Evolutionary conservation across 306 rosid species (phyloP), one percentile per base, ranked within the genome.

Genomic region (Castanospermum australe): DNA sequence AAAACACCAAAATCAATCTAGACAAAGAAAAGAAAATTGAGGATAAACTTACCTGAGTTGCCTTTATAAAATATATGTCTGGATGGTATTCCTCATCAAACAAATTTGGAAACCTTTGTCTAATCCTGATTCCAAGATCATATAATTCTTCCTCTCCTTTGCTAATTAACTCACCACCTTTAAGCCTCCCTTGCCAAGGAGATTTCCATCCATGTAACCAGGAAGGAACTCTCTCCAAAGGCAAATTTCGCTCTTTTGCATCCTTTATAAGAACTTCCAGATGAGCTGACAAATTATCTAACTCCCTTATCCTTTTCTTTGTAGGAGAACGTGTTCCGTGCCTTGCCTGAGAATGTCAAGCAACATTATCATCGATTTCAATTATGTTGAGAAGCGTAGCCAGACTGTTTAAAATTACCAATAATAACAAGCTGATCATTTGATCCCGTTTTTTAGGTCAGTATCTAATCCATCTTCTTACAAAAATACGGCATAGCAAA

Each of bases 301-400:
- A 57, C 79, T 91, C 92, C 76, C 45, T 85, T 35, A 89, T 88
- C 80, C 97, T 86, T 77, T 92, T 92, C 85, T 92, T 90, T 0
- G 99, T 95, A 1, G 97, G 99, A 67, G 92, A 73, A 30, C 98
- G 97, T 41, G 99, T 95, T 79, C 99, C 99, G 75, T 95, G 99
- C 83, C 99, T 95, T 13, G 98, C 94, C 99, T 95, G 87, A 45
- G 42, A 79, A 85, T 18, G 44, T 0, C 62, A 68, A 85, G 25
- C 67, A 69, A 51, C 75, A 84, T 57, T 48, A 77, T 18, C 21
- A 28, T 33, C 51, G 42, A 36, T 60, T 28, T 48, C 33, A 54
- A 32, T 63, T 38, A 51, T 22, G 48, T 28, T 5, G 12, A 32
- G 8, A 75, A 66, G 63, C 10, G 6, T 8, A 15, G 7, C 68